phyloP scores from a whole-genome alignment of 2,329 filamentous ascomycete species.

The Torrubiella hemipterigena region DNA sequence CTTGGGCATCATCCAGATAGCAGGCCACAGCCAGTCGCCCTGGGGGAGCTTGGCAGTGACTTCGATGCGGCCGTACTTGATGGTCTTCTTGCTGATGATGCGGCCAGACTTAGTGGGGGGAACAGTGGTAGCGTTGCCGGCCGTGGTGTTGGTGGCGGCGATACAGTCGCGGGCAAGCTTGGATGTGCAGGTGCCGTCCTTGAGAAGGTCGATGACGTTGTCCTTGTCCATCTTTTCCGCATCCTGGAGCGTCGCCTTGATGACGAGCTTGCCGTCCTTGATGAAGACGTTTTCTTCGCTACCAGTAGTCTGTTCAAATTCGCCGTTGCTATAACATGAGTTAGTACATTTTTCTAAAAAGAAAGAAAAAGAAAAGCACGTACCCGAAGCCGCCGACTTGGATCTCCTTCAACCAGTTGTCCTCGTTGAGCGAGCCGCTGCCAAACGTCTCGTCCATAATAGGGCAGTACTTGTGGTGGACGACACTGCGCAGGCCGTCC shows the following conservation, averaged over 20 bases:
- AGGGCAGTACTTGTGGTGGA: conserved; percentile 61
- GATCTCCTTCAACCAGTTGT: conserved; percentile 63
- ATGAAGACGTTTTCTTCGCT: conserved; percentile 65
- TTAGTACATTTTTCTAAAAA: conserved; percentile 5
- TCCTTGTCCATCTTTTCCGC: conserved; percentile 51
- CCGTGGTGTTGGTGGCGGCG: conserved; percentile 58
- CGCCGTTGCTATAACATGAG: conserved; percentile 48
- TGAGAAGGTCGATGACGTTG: conserved; percentile 54
- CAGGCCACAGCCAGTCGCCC: conserved; percentile 84
- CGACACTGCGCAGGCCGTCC: conserved; percentile 60
- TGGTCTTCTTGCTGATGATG: conserved; percentile 60
- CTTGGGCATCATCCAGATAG: conserved; percentile 82
- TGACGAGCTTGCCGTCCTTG: conserved; percentile 54
- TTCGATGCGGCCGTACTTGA: conserved; percentile 74
- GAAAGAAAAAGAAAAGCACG: conserved; percentile 16
- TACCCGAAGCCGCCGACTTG: conserved; percentile 68
- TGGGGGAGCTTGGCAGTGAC: conserved; percentile 63
- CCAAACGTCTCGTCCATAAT: conserved; percentile 55
- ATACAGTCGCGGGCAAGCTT: conserved; percentile 45
- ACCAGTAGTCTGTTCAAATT: conserved; percentile 67
- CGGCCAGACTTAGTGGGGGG: conserved; percentile 69
- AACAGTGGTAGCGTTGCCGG: conserved; percentile 59
- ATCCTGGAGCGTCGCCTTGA: conserved; percentile 71
- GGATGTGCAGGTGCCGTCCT: conserved; percentile 57
- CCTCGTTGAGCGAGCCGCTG: conserved; percentile 40